Percentiles rank a stretch among this genome's conserved stretches.
phyloP scores from a whole-genome alignment of 192 early-diverging fungal genomes.

The Linnemannia zychae region DNA sequence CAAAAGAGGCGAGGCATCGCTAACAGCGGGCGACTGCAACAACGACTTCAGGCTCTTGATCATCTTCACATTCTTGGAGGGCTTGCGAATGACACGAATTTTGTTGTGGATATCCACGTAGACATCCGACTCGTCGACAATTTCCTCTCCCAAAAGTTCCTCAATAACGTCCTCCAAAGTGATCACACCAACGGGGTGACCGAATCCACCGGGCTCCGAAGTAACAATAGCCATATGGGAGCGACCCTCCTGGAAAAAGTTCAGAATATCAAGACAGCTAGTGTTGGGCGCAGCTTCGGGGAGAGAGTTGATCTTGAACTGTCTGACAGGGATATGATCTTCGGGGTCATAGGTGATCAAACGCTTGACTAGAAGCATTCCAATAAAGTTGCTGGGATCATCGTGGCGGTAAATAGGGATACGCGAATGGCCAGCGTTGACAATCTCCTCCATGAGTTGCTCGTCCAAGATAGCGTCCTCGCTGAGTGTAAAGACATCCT shows the following conservation, averaged over 20 bases:
- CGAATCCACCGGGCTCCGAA: constrained; percentile 62
- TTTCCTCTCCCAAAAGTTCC: constrained; percentile 87
- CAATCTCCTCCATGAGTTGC: constrained; percentile 69
- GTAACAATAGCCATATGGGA: constrained; percentile 84
- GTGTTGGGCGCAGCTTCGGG: constrained; percentile 69
- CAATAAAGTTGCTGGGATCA: constrained; percentile 74
- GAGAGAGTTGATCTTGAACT: constrained; percentile 66
- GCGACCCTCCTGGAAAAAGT: constrained; percentile 87
- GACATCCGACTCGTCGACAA: constrained; percentile 86
- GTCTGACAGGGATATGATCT: constrained; percentile 72
- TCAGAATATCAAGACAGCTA: constrained; percentile 80
- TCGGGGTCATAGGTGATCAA: constrained; percentile 82
- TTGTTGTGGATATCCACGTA: constrained; percentile 67
- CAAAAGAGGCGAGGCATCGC: constrained; percentile 30
- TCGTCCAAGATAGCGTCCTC: constrained; percentile 73
- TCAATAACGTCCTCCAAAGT: constrained; percentile 90
- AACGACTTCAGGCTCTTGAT: constrained; percentile 46
- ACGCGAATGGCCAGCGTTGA: constrained; percentile 78
- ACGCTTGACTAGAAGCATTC: constrained; percentile 83
- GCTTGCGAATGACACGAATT: constrained; percentile 68
- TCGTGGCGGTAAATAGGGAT: constrained; percentile 79
- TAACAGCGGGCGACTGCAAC: constrained; percentile 27
- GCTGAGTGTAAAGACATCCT: constrained; percentile 77
- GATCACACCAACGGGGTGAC: constrained; percentile 76
- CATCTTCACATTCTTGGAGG: constrained; percentile 44